phyloP scores from a whole-genome alignment of 768 basidiomycete genomes.

The Lyophyllum shimeji region DNA sequence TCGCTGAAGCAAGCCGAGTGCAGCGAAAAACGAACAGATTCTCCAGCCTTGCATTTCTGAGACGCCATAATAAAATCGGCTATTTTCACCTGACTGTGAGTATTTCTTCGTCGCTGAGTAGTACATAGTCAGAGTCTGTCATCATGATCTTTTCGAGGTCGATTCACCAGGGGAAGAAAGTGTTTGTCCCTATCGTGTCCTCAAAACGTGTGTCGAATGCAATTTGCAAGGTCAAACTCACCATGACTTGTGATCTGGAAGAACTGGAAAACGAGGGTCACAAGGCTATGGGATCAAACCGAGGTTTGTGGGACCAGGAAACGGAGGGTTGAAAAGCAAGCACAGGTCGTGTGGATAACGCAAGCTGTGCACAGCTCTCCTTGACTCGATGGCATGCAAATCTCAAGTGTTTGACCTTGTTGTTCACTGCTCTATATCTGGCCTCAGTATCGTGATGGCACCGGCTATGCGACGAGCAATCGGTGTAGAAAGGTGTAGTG shows the following conservation, averaged over 20 bases:
- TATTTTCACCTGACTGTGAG: slow-evolving; percentile 71
- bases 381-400: slow-evolving; percentile 16
- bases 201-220: slow-evolving; percentile 11
- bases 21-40: slow-evolving; percentile 69
- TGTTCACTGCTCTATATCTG: slow-evolving; percentile 11
- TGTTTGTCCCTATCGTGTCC: slow-evolving; percentile 71
- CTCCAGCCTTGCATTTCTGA: slow-evolving; percentile 99
- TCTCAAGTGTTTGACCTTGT: slow-evolving; percentile 29
- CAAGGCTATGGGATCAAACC: slow-evolving; percentile 9
- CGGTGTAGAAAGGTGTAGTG: not conserved
- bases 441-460: not conserved
- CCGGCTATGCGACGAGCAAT: not conserved
- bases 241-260: slow-evolving; percentile 25
- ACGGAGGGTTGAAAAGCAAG: slow-evolving; percentile 14
- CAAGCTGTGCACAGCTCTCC: slow-evolving; percentile 27
- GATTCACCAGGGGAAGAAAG: slow-evolving; percentile 75
- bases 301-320: slow-evolving; percentile 10
- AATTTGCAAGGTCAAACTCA: slow-evolving; percentile 20
- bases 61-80: slow-evolving; percentile 69
- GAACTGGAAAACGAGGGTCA: slow-evolving; percentile 9
- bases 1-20: slow-evolving; percentile 1
- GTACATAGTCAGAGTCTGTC: slow-evolving; percentile 15
- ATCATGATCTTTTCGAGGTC: slow-evolving; percentile 3
- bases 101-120: slow-evolving; percentile 76
- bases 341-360: slow-evolving; percentile 40